Base-by-base conservation (phyloP, 2,329 filamentous ascomycete genomes). In the Fusarium sororula region DNA sequence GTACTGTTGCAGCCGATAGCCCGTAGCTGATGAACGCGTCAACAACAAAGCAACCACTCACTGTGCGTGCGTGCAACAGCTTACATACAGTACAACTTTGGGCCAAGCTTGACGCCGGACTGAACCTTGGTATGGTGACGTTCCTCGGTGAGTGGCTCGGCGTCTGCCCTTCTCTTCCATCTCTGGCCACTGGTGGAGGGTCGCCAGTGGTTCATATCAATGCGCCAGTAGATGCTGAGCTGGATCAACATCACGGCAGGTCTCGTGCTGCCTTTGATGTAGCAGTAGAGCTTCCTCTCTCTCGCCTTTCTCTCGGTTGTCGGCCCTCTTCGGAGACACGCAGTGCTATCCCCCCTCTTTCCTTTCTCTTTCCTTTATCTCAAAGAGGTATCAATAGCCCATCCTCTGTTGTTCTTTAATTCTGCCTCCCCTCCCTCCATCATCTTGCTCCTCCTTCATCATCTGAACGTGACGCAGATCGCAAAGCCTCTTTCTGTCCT, bases 171-270 rank as follows among this genome's bases (percentile, higher is more conserved):
- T 56, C 62, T 67, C 68, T 51, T 72, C 64, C 64, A 30, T 55
- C 66, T 77, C 50, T 63, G 63, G 66, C 39, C 60, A 44, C 39
- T 77, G 75, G 63, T 80, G 79, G 79, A 80, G 79, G 79, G 79
- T 80, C 70, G 73, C 75, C 78, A 80, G 72, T 80, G 79, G 79
- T 73, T 71, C 74, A 71, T 70, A 79, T 64, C 63, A 48, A 57
- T 59, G 61, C 60, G 50, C 68, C 72, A 63, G 59, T 68, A 54
- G 51, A 65, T 63, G 60, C 50, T 72, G 73, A 66, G 68, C 56
- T 75, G 68, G 65, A 66, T 77, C 72, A 75, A 74, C 73, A 78
- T 76, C 77, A 75, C 70, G 63, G 62, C 65, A 71, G 72, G 72
- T 74, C 72, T 74, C 72, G 74, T 73, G 72, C 72, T 63, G 47